Percentiles rank a stretch among this genome's conserved stretches.
Conservation (phyloP, 495 filamentous ascomycete species). For the Hypoxylon lenormandii region DNA sequence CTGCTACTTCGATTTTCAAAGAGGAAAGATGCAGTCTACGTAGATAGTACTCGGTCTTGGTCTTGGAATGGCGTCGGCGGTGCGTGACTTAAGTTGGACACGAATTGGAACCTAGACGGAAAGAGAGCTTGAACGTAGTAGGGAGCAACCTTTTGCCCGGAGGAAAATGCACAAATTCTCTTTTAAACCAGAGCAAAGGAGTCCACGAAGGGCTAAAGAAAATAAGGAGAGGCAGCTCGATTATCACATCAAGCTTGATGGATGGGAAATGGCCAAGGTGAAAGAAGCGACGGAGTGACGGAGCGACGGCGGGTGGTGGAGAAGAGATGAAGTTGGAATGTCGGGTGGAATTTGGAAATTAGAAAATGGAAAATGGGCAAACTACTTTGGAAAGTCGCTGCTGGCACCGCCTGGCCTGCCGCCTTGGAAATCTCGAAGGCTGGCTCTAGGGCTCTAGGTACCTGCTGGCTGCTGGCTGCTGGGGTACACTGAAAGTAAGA, state of each 20-base stretch:
- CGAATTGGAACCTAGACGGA: constrained; percentile 7
- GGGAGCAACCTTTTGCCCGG: constrained; percentile 12
- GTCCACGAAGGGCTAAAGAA: constrained; percentile 9
- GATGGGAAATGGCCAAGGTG: constrained; percentile 6
- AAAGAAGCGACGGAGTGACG: constrained; percentile 12
- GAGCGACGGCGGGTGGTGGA: constrained; percentile 26
- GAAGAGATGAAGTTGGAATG: constrained; percentile 10
- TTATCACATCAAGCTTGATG: constrained; percentile 28
- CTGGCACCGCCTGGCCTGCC: constrained; percentile 38
- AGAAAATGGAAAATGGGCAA: constrained; percentile 9
- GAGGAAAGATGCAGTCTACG: not conserved
- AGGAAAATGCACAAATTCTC: constrained; percentile 16
- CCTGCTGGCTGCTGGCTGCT: too few species aligned
- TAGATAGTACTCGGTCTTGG: not conserved
- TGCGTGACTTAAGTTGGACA: constrained; percentile 13
- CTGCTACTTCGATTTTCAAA: not conserved
- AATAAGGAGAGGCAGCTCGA: constrained; percentile 3
- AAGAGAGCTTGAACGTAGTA: constrained; percentile 9
- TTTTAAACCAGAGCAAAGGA: constrained; percentile 32
- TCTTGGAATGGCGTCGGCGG: not conserved
- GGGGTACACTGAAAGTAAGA: constrained; percentile 12
- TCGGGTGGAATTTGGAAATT: constrained; percentile 8
- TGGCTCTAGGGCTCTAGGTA: constrained; percentile 24
- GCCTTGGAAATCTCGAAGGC: constrained; percentile 43
- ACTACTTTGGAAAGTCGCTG: too few species aligned